Percentiles rank a stretch among this genome's conserved stretches.
These are phyloP conservation scores for Candida coquimbonensis DNA, from an alignment of 805 yeast species.

Conservation along the genomic window DNA sequence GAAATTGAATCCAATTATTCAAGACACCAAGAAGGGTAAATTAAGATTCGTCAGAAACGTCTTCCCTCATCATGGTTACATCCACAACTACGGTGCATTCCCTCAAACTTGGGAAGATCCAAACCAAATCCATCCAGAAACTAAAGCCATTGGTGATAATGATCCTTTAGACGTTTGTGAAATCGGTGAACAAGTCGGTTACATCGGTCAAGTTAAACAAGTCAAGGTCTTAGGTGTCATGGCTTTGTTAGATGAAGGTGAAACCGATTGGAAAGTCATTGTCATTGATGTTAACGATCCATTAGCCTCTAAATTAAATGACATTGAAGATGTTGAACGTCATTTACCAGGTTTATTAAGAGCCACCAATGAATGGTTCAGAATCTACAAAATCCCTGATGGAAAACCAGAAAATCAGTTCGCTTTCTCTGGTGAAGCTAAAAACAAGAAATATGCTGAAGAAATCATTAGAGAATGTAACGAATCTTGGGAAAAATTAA, in stretches of 20 bases:
- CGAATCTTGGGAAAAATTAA: constrained; percentile 76
- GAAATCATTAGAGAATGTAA: constrained; percentile 77
- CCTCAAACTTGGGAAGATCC: constrained; percentile 61
- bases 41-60: constrained; percentile 94
- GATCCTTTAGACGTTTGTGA: constrained; percentile 86
- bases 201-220: constrained; percentile 71
- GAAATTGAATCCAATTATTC: constrained; percentile 86
- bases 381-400: constrained; percentile 95
- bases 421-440: constrained; percentile 94
- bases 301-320: constrained; percentile 77
- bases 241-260: constrained; percentile 92
- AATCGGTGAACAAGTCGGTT: constrained; percentile 60
- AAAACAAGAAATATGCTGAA: constrained; percentile 78
- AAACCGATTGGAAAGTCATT: constrained; percentile 87
- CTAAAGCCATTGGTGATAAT: constrained; percentile 68
- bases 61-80: constrained; percentile 98
- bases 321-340: constrained; percentile 84
- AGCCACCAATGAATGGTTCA: constrained; percentile 96
- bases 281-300: constrained; percentile 82
- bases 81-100: constrained; percentile 97
- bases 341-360: constrained; percentile 90
- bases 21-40: constrained; percentile 96
- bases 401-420: constrained; percentile 96
- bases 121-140: constrained; percentile 56
- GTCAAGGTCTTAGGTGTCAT: constrained; percentile 91